These are phyloP conservation scores for Ascochyta pisi DNA, from an alignment of 2,329 filamentous ascomycete genomes.

Conservation along the genomic window DNA sequence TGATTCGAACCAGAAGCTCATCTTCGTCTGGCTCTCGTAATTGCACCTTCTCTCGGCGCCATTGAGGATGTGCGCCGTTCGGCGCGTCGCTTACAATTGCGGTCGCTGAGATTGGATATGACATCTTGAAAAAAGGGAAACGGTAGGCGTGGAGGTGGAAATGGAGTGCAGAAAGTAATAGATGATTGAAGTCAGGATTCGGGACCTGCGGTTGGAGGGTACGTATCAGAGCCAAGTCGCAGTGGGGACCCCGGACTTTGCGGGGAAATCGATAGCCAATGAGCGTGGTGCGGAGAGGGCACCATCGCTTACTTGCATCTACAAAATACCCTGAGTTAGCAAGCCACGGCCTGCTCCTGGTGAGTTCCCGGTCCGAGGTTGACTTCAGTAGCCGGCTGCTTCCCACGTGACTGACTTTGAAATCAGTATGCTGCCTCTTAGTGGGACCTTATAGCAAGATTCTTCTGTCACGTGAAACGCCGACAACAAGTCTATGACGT, in stretches of 20 bases:
- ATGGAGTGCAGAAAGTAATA: no score
- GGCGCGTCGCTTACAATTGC: conserved; percentile 52
- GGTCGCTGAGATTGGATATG: conserved; percentile 21
- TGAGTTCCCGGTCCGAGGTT: conserved; percentile 4
- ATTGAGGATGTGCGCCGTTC: conserved; percentile 43
- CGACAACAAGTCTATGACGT: no score
- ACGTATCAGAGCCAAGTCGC: background rate
- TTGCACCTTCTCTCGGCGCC: conserved; percentile 50
- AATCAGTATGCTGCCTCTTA: background rate
- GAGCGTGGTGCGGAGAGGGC: background rate
- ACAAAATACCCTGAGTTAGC: background rate
- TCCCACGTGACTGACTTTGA: background rate
- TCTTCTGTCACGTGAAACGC: background rate
- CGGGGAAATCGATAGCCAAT: background rate
- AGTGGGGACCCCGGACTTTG: background rate
- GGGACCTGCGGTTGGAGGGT: background rate
- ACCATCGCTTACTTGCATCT: background rate
- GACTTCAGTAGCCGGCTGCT: background rate
- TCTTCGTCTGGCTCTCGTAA: conserved; percentile 50
- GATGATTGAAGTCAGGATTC: background rate
- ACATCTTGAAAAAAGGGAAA: background rate
- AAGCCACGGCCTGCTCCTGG: background rate
- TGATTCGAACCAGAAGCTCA: conserved; percentile 61
- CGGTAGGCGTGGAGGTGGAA: background rate
- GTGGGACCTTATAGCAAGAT: background rate